Evolutionary conservation across 2,329 filamentous ascomycete species (phyloP).

Genomic region (Alternaria alternata): DNA sequence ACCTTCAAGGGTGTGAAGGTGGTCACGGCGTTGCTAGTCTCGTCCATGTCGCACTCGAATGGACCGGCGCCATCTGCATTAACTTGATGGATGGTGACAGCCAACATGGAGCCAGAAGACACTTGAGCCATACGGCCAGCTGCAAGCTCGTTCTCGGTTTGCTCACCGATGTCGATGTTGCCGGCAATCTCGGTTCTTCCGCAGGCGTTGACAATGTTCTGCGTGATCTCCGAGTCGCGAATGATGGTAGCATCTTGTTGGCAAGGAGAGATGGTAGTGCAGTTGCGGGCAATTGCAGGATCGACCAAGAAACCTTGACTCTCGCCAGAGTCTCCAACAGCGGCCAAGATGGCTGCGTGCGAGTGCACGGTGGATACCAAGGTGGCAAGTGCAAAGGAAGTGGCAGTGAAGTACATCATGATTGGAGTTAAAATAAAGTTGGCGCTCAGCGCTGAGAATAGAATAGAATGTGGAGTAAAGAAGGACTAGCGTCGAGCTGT

Average conservation of each 20-base stretch:
- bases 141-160: constrained; percentile 49
- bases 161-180: constrained; percentile 51
- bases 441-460: constrained; percentile 40
- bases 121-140: constrained; percentile 42
- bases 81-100: constrained; percentile 62
- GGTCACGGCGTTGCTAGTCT: constrained; percentile 59
- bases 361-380: constrained; percentile 39
- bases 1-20: constrained; percentile 61
- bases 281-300: constrained; percentile 46
- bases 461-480: constrained; percentile 31
- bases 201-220: constrained; percentile 51
- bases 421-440: constrained; percentile 17
- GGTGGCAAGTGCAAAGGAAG: constrained; percentile 42
- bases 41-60: constrained; percentile 70
- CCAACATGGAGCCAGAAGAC: constrained; percentile 34
- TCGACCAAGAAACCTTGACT: constrained; percentile 49
- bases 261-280: constrained; percentile 49
- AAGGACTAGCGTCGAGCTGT: constrained; percentile 21
- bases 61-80: constrained; percentile 72
- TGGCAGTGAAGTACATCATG: constrained; percentile 38
- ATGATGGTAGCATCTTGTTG: constrained; percentile 51
- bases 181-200: constrained; percentile 48
- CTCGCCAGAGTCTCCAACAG: constrained; percentile 37
- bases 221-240: constrained; percentile 46
- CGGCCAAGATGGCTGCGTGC: constrained; percentile 43